phyloP scores from a whole-genome alignment of 768 basidiomycete species.

The Psilocybe sp. region DNA sequence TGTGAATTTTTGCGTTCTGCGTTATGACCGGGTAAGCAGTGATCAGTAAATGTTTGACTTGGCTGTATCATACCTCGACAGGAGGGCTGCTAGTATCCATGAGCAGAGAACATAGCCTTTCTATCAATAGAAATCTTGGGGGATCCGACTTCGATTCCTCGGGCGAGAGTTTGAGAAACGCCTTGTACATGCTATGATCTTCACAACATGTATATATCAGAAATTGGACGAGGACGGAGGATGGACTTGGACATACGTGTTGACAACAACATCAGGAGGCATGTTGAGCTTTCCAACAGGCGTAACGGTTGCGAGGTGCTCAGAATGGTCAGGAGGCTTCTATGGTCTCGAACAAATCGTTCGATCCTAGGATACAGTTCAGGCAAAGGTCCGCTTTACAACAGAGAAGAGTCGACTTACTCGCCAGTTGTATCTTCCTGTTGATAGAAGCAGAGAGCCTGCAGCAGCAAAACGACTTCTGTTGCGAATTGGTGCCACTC shows the following conservation, averaged over 20 bases:
- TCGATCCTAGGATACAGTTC: slow-evolving; percentile 31
- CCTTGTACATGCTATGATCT: slow-evolving; percentile 43
- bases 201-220: background rate
- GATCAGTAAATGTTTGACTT: background rate
- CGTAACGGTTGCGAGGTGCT: slow-evolving; percentile 47
- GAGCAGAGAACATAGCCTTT: slow-evolving; percentile 46
- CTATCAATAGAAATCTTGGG: slow-evolving; percentile 40
- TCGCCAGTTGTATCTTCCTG: slow-evolving; percentile 39
- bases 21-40: slow-evolving; percentile 5
- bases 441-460: slow-evolving; percentile 49
- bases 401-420: slow-evolving; percentile 23
- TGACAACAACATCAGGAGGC: slow-evolving; percentile 52
- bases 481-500: slow-evolving; percentile 32
- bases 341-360: slow-evolving; percentile 33
- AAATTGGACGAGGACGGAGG: background rate
- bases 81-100: slow-evolving; percentile 38
- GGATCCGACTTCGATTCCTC: slow-evolving; percentile 13
- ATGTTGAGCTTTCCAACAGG: slow-evolving; percentile 45
- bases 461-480: slow-evolving; percentile 47
- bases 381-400: background rate
- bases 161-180: slow-evolving; percentile 38
- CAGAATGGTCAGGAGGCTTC: slow-evolving; percentile 47
- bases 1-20: slow-evolving; percentile 29
- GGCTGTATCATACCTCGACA: slow-evolving; percentile 33
- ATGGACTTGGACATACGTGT: slow-evolving; percentile 39